Evolutionary conservation across 2,329 filamentous ascomycete species (phyloP).

Genomic region (Fusarium siculi): DNA sequence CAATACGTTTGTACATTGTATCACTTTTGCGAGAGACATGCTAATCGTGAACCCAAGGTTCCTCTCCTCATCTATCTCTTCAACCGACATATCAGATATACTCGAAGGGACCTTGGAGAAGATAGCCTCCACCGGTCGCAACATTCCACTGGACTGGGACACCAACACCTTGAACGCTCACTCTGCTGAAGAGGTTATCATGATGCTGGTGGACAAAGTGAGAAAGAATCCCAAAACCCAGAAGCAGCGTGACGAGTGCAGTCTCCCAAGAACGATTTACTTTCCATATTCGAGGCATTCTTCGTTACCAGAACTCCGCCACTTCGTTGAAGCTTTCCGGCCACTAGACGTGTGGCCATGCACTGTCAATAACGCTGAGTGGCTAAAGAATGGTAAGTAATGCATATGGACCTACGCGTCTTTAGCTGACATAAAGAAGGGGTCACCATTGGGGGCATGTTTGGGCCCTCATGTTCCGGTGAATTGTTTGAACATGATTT

Average conservation of each 20-base stretch:
- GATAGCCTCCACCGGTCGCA: constrained; percentile 38
- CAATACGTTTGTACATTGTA: constrained; percentile 47
- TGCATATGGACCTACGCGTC: too few relatives aligned
- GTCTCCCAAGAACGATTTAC: constrained; percentile 56
- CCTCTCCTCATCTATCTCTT: constrained; percentile 10
- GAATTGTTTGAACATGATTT: constrained; percentile 72
- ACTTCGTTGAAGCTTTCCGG: constrained; percentile 73
- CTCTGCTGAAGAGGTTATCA: constrained; percentile 20
- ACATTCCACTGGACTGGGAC: constrained; percentile 42
- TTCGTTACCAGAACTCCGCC: constrained; percentile 81
- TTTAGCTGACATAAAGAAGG: constrained; percentile 42
- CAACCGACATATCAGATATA: constrained; percentile 2
- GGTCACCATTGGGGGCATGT: constrained; percentile 74
- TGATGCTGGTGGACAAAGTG: constrained; percentile 26
- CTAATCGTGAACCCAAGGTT: constrained; percentile 31
- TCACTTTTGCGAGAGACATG: neutral
- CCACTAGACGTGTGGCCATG: constrained; percentile 86
- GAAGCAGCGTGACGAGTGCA: neutral
- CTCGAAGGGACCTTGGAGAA: constrained; percentile 30
- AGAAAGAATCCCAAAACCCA: neutral
- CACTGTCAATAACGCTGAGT: constrained; percentile 72
- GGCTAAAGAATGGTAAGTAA: constrained; percentile 63
- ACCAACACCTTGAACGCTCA: constrained; percentile 23
- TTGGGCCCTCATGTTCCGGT: constrained; percentile 74
- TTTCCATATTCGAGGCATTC: constrained; percentile 94